A percentile compares a stretch with the other conserved stretches of the same genome.
phyloP scores from a whole-genome alignment of 2,329 filamentous ascomycete species.

The Phialophora verrucosa region DNA sequence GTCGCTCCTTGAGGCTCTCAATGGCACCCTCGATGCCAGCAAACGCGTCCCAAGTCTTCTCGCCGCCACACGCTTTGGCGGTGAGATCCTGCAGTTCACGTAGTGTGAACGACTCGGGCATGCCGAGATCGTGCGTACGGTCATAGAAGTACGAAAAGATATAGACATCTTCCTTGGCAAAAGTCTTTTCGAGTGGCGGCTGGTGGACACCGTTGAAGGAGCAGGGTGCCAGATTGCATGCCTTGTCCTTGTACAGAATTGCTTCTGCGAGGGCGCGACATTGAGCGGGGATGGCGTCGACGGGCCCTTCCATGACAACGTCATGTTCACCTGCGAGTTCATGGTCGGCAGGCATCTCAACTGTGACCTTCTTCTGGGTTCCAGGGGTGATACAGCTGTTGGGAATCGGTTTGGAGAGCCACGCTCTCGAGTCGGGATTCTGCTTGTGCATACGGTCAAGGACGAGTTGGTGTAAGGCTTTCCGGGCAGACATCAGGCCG shows the following conservation, averaged over 20 bases:
- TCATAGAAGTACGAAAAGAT: constrained; percentile 99
- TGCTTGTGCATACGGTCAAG: constrained; percentile 72
- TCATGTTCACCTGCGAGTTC: constrained; percentile 67
- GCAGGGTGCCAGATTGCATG: constrained; percentile 85
- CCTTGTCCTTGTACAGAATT: constrained; percentile 83
- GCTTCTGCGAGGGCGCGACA: constrained; percentile 90
- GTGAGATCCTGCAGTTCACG: constrained; percentile 87
- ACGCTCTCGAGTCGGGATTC: constrained; percentile 66
- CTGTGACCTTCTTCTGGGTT: constrained; percentile 73
- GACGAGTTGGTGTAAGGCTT: constrained; percentile 78
- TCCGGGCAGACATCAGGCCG: constrained; percentile 91
- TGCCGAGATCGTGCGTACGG: constrained; percentile 88
- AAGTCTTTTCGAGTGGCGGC: constrained; percentile 89
- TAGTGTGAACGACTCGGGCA: constrained; percentile 97
- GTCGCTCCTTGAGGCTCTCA: constrained; percentile 77
- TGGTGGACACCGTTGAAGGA: constrained; percentile 98
- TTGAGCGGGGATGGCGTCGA: constrained; percentile 75
- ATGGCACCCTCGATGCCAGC: constrained; percentile 75
- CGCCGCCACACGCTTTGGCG: constrained; percentile 80
- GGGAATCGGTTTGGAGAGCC: constrained; percentile 72
- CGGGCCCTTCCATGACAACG: constrained; percentile 87
- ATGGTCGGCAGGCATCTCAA: constrained; percentile 71
- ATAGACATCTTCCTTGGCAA: constrained; percentile 87
- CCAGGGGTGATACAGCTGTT: constrained; percentile 89
- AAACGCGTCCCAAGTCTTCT: constrained; percentile 80